Conservation (phyloP, 2,329 filamentous ascomycete species). For the Pseudopithomyces maydicus region DNA sequence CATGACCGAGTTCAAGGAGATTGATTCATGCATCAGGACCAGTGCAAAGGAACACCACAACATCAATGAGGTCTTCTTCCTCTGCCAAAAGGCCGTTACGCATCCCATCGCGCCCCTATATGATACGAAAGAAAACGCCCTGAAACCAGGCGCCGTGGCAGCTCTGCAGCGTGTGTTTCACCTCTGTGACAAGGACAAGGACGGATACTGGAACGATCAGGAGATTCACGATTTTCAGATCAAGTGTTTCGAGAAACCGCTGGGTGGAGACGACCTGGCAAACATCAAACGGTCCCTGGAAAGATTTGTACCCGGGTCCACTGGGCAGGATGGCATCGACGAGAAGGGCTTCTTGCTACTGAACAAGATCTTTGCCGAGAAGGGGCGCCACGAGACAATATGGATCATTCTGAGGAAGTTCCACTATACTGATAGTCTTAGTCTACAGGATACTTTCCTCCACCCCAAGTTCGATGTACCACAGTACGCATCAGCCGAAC, state of each 20-base stretch:
- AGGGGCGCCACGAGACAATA: slow-evolving; percentile 95
- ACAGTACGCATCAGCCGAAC: slow-evolving; percentile 87
- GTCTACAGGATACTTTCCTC: slow-evolving; percentile 86
- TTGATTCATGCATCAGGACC: slow-evolving; percentile 95
- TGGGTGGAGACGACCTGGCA: slow-evolving; percentile 79
- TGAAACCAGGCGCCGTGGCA: slow-evolving; percentile 88
- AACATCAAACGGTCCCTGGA: slow-evolving; percentile 90
- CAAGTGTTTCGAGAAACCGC: slow-evolving; percentile 87
- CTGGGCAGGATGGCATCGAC: slow-evolving; percentile 71
- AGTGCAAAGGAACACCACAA: slow-evolving; percentile 92
- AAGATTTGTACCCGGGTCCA: slow-evolving; percentile 67
- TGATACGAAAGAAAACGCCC: slow-evolving; percentile 84
- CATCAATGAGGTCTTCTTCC: slow-evolving; percentile 92
- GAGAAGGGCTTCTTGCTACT: slow-evolving; percentile 83
- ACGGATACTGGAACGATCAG: slow-evolving; percentile 85
- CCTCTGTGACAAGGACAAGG: slow-evolving; percentile 93
- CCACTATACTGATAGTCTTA: slow-evolving; percentile 94
- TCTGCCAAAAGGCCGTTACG: slow-evolving; percentile 97
- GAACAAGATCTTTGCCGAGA: slow-evolving; percentile 96
- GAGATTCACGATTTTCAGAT: slow-evolving; percentile 91
- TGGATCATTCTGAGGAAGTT: slow-evolving; percentile 97
- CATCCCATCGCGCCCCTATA: slow-evolving; percentile 96
- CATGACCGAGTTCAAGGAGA: slow-evolving; percentile 98
- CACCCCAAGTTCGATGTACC: slow-evolving; percentile 95
- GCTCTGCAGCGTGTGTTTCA: slow-evolving; percentile 93